Evolutionary conservation across 345 rosid genomes (phyloP).

Genomic region (Pistacia vera): DNA sequence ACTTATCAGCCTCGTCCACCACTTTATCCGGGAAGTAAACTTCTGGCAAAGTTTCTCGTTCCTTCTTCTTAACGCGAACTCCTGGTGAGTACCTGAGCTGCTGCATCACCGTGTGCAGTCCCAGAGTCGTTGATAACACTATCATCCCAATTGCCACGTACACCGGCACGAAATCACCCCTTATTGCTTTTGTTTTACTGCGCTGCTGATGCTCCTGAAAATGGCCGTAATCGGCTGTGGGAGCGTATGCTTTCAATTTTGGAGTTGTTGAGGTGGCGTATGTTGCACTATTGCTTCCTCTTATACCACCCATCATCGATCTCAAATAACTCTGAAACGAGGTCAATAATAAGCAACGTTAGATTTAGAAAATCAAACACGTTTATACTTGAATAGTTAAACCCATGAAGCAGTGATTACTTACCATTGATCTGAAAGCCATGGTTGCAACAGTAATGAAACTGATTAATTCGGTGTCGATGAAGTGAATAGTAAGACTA

Average conservation of each 20-base stretch:
- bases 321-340: constrained; percentile 45
- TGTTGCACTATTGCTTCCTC: constrained; percentile 22
- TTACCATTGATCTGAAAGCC: constrained; percentile 48
- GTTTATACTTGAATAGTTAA: not conserved
- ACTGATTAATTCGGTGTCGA: not conserved
- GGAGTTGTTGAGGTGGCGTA: constrained; percentile 43
- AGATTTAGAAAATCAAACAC: not conserved
- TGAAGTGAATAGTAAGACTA: not conserved
- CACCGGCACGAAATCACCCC: constrained; percentile 46
- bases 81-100: constrained; percentile 59
- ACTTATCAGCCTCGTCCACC: constrained; percentile 45
- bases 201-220: not conserved
- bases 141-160: constrained; percentile 54
- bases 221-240: constrained; percentile 19
- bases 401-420: not conserved
- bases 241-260: constrained; percentile 36
- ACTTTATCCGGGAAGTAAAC: constrained; percentile 65
- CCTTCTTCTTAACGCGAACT: constrained; percentile 71
- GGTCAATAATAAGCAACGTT: not conserved
- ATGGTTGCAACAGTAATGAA: constrained; percentile 7
- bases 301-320: constrained; percentile 29
- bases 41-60: constrained; percentile 72
- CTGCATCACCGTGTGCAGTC: constrained; percentile 56
- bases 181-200: constrained; percentile 13
- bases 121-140: constrained; percentile 45